A percentile compares a stretch with the other conserved stretches of the same genome.
phyloP scores from a whole-genome alignment of 2,329 filamentous ascomycete species.

The Epichloe uncinata region DNA sequence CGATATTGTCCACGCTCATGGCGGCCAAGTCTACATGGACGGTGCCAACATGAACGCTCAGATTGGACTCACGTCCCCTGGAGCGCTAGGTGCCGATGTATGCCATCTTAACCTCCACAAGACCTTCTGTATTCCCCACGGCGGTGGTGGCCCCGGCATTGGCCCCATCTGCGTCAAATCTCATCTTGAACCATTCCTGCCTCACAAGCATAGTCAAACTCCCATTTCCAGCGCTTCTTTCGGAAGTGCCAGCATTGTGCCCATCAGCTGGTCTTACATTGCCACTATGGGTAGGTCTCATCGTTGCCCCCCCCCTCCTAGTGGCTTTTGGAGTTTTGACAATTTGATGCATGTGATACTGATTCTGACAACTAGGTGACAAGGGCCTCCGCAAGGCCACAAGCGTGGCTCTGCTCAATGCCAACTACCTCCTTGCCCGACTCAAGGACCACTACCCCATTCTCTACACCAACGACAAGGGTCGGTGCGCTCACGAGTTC shows the following conservation, averaged over 20 bases:
- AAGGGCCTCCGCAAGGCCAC: constrained; percentile 78
- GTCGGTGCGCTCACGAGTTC: constrained; percentile 91
- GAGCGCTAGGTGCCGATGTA: constrained; percentile 89
- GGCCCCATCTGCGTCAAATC: constrained; percentile 86
- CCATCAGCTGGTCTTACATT: constrained; percentile 92
- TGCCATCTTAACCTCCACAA: constrained; percentile 98
- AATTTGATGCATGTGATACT: not conserved
- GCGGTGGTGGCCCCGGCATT: constrained; percentile 84
- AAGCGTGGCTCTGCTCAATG: constrained; percentile 85
- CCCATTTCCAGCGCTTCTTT: constrained; percentile 72
- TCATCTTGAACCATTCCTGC: constrained; percentile 61
- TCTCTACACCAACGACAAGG: constrained; percentile 81
- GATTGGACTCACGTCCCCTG: constrained; percentile 87
- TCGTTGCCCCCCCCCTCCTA: not conserved
- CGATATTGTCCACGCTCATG: constrained; percentile 71
- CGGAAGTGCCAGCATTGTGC: constrained; percentile 82
- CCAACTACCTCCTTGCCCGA: constrained; percentile 88
- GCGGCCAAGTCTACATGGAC: constrained; percentile 96
- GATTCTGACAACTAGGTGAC: constrained; percentile 8
- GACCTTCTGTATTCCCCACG: constrained; percentile 97
- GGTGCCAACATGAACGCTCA: constrained; percentile 98
- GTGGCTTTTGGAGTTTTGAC: not conserved
- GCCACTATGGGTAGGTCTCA: constrained; percentile 65
- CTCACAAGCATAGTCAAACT: constrained; percentile 22
- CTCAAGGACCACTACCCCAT: constrained; percentile 79